These are phyloP conservation scores for Phytophthora multivora DNA, from an alignment of 352 stramenopile genomes.

Conservation along the genomic window DNA sequence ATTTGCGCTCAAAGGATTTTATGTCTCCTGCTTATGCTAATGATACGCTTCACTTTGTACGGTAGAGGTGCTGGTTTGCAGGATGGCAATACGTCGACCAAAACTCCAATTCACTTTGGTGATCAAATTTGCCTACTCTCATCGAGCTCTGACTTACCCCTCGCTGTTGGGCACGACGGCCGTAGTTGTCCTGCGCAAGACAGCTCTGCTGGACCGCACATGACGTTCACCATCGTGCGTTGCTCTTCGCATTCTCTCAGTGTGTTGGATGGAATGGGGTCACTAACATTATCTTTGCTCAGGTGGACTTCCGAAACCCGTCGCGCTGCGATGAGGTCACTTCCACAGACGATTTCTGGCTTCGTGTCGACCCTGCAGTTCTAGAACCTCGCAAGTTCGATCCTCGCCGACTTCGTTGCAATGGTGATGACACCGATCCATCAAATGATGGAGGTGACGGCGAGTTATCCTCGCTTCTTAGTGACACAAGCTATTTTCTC, in stretches of 20 bases:
- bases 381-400: constrained; percentile 20
- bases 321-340: constrained; percentile 49
- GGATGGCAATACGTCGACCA: constrained; percentile 52
- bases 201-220: constrained; percentile 45
- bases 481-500: constrained; percentile 62
- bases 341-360: constrained; percentile 57
- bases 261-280: not conserved
- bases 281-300: not conserved
- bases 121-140: constrained; percentile 70
- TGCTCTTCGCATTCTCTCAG: not conserved
- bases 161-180: constrained; percentile 53
- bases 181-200: constrained; percentile 29
- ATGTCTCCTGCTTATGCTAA: not conserved
- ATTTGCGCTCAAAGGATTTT: too few relatives aligned
- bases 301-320: constrained; percentile 62
- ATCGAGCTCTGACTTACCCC: constrained; percentile 42
- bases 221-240: constrained; percentile 67
- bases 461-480: constrained; percentile 48
- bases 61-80: constrained; percentile 31
- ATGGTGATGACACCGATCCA: constrained; percentile 2
- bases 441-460: constrained; percentile 20
- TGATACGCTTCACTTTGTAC: constrained; percentile 5
- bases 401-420: not conserved
- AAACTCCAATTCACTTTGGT: constrained; percentile 59
- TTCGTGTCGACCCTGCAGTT: constrained; percentile 41